A percentile compares a stretch with the other conserved stretches of the same genome.
Conservation (phyloP, 176 grass and related monocot species). For the Saccharum officinarum region DNA sequence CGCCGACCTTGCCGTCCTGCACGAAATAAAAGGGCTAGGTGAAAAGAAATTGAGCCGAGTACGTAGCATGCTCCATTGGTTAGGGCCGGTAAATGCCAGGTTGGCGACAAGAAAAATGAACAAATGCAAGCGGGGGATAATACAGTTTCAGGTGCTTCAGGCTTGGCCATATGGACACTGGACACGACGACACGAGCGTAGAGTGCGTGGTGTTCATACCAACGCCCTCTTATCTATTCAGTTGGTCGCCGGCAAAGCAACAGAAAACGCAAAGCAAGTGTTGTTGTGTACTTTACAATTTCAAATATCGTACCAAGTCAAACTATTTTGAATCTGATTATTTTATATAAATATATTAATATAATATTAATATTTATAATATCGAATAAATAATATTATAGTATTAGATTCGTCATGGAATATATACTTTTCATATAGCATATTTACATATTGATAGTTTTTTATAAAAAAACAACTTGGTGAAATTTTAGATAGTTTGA, state of each 20-base stretch:
- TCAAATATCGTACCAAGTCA: not conserved
- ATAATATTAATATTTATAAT: too few species aligned
- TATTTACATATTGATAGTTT: too few species aligned
- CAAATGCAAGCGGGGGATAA: not conserved
- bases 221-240: not conserved
- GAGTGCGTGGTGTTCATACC: not conserved
- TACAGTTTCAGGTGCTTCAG: not conserved
- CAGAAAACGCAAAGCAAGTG: too few species aligned
- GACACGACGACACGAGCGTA: not conserved
- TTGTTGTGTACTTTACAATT: not conserved
- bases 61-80: not conserved
- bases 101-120: not conserved
- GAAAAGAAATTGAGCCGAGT: not conserved
- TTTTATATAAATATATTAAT: not conserved
- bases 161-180: not conserved
- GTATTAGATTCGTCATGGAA: too few species aligned
- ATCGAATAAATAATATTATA: too few species aligned
- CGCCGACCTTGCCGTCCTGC: not conserved
- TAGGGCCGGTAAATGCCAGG: constrained; percentile 1
- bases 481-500: too few species aligned
- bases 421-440: too few species aligned
- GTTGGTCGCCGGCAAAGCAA: not conserved
- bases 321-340: not conserved
- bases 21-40: not conserved
- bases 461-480: too few species aligned